These are phyloP conservation scores for Tolypocladium ophioglossoides DNA, from an alignment of 2,329 filamentous ascomycete genomes.

Conservation along the genomic window DNA sequence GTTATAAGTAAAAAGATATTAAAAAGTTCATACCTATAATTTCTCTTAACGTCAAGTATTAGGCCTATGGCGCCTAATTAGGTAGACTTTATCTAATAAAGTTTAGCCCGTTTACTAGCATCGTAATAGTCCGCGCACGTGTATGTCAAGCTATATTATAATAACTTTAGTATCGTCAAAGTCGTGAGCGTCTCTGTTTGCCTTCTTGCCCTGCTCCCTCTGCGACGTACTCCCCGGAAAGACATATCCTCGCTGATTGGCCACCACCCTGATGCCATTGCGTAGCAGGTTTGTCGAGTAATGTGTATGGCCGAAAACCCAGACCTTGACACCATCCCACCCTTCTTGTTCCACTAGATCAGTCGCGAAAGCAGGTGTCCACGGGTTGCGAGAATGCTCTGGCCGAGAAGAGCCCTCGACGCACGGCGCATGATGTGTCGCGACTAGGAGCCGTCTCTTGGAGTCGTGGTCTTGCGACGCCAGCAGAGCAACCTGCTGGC, in stretches of 20 bases:
- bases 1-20: no score
- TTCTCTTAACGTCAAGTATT: no score
- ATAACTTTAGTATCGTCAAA: no score
- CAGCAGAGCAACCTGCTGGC: constrained; percentile 9
- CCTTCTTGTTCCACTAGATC: constrained; percentile 24
- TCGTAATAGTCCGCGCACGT: no score
- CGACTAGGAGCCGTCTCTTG: constrained; percentile 29
- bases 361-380: constrained; percentile 41
- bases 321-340: constrained; percentile 24
- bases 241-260: constrained; percentile 35
- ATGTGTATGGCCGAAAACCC: constrained; percentile 41
- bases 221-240: neutral
- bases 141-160: no score
- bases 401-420: constrained; percentile 36
- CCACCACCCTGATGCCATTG: constrained; percentile 25
- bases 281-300: constrained; percentile 25
- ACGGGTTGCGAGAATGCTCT: constrained; percentile 33
- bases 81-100: no score
- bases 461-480: constrained; percentile 6
- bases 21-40: no score
- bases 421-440: constrained; percentile 49
- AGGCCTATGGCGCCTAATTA: no score
- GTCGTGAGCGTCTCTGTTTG: no score
- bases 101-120: no score
- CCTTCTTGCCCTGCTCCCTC: no score